Evolutionary conservation across 176 grass and related monocot genomes (phyloP), one percentile per base, ranked within the genome.

Genomic region (Ampelocalamus luodianensis): DNA sequence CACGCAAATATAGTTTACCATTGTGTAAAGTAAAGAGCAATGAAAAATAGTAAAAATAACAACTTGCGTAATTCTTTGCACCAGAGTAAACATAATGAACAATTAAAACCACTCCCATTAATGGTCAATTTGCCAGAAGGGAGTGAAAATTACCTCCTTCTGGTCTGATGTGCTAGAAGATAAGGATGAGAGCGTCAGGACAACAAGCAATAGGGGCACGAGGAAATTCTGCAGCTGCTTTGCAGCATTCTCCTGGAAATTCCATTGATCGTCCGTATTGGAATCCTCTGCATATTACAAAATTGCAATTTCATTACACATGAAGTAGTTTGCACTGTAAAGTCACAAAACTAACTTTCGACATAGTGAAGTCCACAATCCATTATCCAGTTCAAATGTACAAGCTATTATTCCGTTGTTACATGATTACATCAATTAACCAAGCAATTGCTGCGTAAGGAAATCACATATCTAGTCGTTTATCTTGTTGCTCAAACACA

Each of bases 211-310:
- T 66, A 98, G 71, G 55, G 96, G 91, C 26, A 78, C 80, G 11
- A 94, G 64, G 62, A 92, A 82, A 89, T 86, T 95, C 80, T 94
- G 93, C 73, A 93, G 61, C 1, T 95, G 90, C 44, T 89, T 92
- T 68, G 78, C 60, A 65, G 86, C 82, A 84, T 73, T 75, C 0
- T 98, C 96, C 74, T 92, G 87, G 61, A 88, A 95, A 81, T 85
- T 93, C 79, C 91, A 91, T 68, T 90, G 86, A 64, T 89, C 91
- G 8, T 92, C 91, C 40, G 91, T 39, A 81, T 64, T 88, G 66
- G 96, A 88, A 56, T 94, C 90, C 65, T 95, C 93, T 96, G 88
- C 32, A 73, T 8, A 48, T 11, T 29, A 87, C 65, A 72, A 77
- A 40, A 77, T 77, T 0, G 0, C 17, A 83, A 43, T 44, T 75